Percentiles rank a stretch among this genome's conserved stretches.
These are phyloP conservation scores for Rhodomyrtus tomentosa DNA, from an alignment of 345 rosid species.

Conservation along the genomic window DNA sequence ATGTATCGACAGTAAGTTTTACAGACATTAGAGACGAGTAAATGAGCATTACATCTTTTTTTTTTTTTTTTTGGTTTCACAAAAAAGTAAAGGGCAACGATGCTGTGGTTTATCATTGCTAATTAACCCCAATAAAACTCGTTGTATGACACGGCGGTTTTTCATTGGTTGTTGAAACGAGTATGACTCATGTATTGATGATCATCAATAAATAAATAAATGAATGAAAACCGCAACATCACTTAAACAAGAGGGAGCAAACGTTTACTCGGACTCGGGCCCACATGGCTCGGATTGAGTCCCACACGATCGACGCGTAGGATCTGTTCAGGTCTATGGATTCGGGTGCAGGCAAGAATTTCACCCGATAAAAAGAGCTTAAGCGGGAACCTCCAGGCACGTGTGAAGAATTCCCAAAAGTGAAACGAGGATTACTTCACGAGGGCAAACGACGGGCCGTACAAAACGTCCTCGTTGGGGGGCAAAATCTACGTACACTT, in stretches of 20 bases:
- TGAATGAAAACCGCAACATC: background rate
- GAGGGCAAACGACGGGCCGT: background rate
- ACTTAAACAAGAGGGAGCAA: background rate
- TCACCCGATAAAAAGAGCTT: background rate
- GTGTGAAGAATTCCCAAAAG: background rate
- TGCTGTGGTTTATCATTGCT: background rate
- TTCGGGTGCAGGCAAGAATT: background rate
- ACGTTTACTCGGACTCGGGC: background rate
- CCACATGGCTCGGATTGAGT: background rate
- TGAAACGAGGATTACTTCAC: background rate
- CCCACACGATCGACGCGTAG: background rate
- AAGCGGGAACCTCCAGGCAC: background rate
- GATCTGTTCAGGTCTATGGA: too few species aligned
- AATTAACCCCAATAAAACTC: background rate
- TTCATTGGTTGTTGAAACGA: background rate
- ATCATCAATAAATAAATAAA: background rate
- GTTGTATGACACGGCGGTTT: background rate
- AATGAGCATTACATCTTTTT: background rate
- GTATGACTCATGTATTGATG: background rate
- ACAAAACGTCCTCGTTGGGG: background rate
- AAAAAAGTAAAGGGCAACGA: background rate
- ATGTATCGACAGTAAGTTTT: background rate
- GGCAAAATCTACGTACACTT: background rate
- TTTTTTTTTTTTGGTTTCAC: background rate
- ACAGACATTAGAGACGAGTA: background rate